Evolutionary conservation across 805 yeast species (phyloP).

Genomic region (Saturnispora saitoi): DNA sequence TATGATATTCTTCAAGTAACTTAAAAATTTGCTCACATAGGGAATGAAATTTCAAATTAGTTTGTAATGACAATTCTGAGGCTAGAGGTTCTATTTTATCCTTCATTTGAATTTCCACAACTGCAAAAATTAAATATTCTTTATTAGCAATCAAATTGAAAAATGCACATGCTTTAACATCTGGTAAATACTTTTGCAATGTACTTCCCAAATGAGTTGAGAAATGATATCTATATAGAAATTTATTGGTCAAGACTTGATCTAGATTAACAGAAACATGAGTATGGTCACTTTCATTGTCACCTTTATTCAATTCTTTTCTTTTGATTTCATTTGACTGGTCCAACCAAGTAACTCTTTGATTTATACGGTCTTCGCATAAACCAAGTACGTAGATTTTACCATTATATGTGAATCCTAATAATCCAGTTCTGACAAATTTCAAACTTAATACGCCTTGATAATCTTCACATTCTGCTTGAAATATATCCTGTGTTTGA

Average conservation of each 20-base stretch:
- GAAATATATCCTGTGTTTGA: conserved; percentile 69
- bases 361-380: conserved; percentile 86
- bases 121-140: conserved; percentile 76
- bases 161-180: conserved; percentile 82
- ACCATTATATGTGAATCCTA: conserved; percentile 84
- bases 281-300: not conserved
- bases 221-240: conserved; percentile 56
- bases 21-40: conserved; percentile 32
- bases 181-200: conserved; percentile 69
- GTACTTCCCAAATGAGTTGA: conserved; percentile 82
- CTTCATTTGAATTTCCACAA: conserved; percentile 62
- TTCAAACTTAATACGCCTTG: conserved; percentile 64
- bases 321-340: conserved; percentile 28
- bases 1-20: conserved; percentile 49
- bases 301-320: conserved; percentile 4
- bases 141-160: conserved; percentile 75
- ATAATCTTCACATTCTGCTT: conserved; percentile 69
- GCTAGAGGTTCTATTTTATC: conserved; percentile 13
- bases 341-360: conserved; percentile 60
- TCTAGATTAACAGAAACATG: conserved; percentile 2
- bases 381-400: conserved; percentile 82
- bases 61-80: conserved; percentile 15
- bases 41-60: conserved; percentile 37
- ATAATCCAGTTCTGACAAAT: conserved; percentile 80
- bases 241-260: conserved; percentile 8